Evolutionary conservation across 805 yeast species (phyloP), one percentile per base, ranked within the genome.

Genomic region (Wickerhamiella nectarea): DNA sequence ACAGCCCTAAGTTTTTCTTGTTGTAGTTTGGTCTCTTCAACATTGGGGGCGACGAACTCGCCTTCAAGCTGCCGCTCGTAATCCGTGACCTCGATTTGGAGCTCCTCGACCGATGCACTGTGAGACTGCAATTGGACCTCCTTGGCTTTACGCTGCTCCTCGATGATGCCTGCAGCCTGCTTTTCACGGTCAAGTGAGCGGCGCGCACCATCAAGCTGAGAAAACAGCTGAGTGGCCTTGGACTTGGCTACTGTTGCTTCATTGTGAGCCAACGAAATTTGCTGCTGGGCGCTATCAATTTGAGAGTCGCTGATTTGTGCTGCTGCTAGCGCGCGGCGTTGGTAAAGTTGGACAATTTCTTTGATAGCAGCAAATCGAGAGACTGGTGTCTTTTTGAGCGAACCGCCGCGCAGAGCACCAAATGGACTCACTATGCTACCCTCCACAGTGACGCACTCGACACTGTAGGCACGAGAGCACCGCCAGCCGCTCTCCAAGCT

Each of bases 361-460:
- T 36, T 20, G n/a, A 41, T 20, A 3, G 39, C 40, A n/a, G 37
- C 36, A 9, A 41, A 36, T 7, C 40, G 22, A 17, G 45, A 35
- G 10, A 20, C n/a, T 2, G 34, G 20, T 11, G 29, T 17, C 12
- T 14, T 12, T 14, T 42, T 26, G 5, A 21, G 3, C 1, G 41
- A 37, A 14, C 97, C 97, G 61, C 97, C 97, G 19, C 84, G 76
- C 36, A 91, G 60, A 1, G 80, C 81, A 60, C 98, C 98, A 50
- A 69, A 74, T 38, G 75, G 76, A 52, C 84, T 93, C 40, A 84
- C 84, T 50, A 84, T 68, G 57, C 91, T 97, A 52, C 98, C 98
- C 59, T 84, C 94, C 14, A 89, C 64, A 0, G 98, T 91, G 12
- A 91, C 80, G 0, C 94, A 82, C 52, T 74, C 77, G 19, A 87